These are phyloP conservation scores for Inga laurina DNA, from an alignment of 306 rosid species.

Conservation along the genomic window DNA sequence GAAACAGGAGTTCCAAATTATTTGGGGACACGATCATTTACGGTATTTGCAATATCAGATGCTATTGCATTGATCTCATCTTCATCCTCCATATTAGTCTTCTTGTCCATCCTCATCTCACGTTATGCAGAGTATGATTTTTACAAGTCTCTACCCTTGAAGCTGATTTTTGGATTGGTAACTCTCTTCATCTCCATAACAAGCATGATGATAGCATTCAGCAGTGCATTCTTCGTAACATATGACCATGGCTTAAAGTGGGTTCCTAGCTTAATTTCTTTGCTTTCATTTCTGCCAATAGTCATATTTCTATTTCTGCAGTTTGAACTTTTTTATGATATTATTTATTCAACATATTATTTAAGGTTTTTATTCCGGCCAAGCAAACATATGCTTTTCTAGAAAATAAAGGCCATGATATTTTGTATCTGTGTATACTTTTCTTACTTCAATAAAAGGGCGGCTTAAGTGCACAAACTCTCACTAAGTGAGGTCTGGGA, in stretches of 20 bases:
- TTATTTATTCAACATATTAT: not conserved
- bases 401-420: not conserved
- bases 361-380: not conserved
- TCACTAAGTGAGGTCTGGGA: too few species aligned
- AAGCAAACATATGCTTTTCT: not conserved
- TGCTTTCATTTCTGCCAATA: not conserved
- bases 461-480: too few species aligned
- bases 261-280: constrained; percentile 23
- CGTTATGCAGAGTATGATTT: constrained; percentile 42
- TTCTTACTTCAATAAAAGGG: too few species aligned
- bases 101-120: constrained; percentile 42
- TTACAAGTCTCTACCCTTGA: constrained; percentile 41
- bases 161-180: constrained; percentile 43
- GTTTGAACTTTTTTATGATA: not conserved
- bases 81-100: constrained; percentile 42
- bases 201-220: constrained; percentile 39
- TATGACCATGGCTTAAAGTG: constrained; percentile 18
- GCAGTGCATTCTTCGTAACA: constrained; percentile 41
- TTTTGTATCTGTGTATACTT: not conserved
- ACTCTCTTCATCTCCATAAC: not conserved
- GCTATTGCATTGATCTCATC: constrained; percentile 50
- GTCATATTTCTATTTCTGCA: not conserved
- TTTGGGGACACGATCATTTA: not conserved
- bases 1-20: constrained; percentile 20
- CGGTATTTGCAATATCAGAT: constrained; percentile 43